Percentiles rank a stretch among this genome's conserved stretches.
phyloP scores from a whole-genome alignment of 129 eudicot genomes.

The Dittrichia graveolens region DNA sequence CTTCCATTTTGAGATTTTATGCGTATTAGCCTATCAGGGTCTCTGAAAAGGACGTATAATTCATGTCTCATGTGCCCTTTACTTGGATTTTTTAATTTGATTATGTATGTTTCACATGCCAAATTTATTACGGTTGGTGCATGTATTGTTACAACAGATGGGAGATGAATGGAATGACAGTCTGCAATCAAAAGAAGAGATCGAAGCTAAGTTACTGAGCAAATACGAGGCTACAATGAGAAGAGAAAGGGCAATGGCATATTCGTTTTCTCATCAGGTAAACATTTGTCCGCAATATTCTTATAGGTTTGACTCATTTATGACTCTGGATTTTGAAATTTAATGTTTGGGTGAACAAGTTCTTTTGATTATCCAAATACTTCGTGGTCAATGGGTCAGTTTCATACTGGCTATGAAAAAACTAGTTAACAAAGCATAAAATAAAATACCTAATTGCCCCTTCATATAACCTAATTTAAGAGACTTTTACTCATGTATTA shows the following conservation, averaged over 20 bases:
- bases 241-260: constrained; percentile 91
- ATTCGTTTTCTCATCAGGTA: constrained; percentile 97
- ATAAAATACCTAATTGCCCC: too few relatives aligned
- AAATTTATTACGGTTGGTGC: background rate
- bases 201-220: constrained; percentile 69
- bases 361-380: too few relatives aligned
- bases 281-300: background rate
- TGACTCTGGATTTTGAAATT: too few relatives aligned
- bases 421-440: too few relatives aligned
- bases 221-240: constrained; percentile 91
- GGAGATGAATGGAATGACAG: constrained; percentile 92
- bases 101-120: background rate
- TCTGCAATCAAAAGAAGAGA: constrained; percentile 76
- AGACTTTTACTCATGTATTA: too few relatives aligned
- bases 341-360: too few relatives aligned
- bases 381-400: too few relatives aligned
- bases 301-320: background rate
- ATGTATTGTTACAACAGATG: constrained; percentile 44
- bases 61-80: background rate
- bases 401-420: too few relatives aligned
- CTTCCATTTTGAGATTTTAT: background rate
- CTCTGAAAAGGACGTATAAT: too few relatives aligned
- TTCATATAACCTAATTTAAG: too few relatives aligned
- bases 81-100: background rate
- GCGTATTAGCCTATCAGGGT: too few relatives aligned